Percentiles rank a stretch among this genome's conserved stretches.
phyloP scores from a whole-genome alignment of 495 filamentous ascomycete species.

The Tuber calosporum region DNA sequence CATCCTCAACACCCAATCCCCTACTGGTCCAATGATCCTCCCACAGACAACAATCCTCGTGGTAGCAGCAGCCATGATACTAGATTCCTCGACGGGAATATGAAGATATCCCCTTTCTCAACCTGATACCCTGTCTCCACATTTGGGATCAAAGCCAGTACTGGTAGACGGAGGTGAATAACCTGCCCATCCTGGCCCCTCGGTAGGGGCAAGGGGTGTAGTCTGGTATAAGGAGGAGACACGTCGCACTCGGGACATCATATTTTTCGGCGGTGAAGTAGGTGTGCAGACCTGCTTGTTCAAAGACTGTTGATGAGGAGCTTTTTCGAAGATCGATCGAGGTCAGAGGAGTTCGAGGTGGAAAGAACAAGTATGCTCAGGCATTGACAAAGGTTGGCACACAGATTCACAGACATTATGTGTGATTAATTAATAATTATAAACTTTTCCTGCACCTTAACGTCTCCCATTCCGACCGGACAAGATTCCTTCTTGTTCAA shows the following conservation, averaged over 20 bases:
- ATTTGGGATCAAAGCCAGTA: background rate
- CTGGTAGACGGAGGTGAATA: constrained; percentile 29
- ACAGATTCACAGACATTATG: background rate
- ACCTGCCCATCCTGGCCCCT: constrained; percentile 36
- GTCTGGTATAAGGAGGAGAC: constrained; percentile 19
- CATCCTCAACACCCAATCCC: constrained; percentile 57
- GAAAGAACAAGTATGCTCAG: background rate
- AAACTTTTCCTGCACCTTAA: background rate
- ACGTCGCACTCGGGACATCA: constrained; percentile 26
- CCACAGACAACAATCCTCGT: constrained; percentile 62
- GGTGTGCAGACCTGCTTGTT: constrained; percentile 29
- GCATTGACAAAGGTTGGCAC: background rate
- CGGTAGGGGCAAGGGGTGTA: constrained; percentile 31
- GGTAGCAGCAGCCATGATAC: constrained; percentile 81
- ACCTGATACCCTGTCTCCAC: constrained; percentile 22
- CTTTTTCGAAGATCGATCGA: constrained; percentile 27
- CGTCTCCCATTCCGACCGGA: background rate
- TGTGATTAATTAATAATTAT: too few relatives aligned
- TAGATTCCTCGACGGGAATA: constrained; percentile 95
- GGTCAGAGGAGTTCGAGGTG: background rate
- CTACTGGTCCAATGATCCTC: constrained; percentile 68
- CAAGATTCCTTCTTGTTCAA: background rate
- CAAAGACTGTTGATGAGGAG: constrained; percentile 38
- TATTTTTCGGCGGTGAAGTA: constrained; percentile 42
- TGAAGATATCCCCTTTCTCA: constrained; percentile 73